Conservation (phyloP, 2,329 filamentous ascomycete genomes). For the Talaromyces rugulosus region DNA sequence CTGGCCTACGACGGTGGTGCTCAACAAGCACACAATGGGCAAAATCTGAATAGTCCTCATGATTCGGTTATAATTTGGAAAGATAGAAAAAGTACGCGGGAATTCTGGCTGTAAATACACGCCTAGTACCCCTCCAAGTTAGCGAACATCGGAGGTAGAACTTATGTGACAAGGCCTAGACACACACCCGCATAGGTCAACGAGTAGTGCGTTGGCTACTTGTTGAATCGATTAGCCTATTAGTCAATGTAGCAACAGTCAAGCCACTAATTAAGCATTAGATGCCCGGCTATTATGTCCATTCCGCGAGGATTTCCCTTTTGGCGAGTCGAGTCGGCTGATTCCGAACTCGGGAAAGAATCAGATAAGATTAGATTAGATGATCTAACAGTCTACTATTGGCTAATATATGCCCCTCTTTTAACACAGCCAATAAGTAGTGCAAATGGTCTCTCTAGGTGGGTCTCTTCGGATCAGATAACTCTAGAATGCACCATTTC, state of each 20-base stretch:
- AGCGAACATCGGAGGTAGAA: not conserved
- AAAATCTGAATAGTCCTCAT: not conserved
- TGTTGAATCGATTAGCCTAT: not conserved
- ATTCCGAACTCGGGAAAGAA: not conserved
- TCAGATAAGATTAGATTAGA: slow-evolving; percentile 20
- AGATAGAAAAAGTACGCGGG: not conserved
- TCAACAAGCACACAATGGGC: not conserved
- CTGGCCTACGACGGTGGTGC: slow-evolving; percentile 13
- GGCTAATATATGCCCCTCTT: too few relatives aligned
- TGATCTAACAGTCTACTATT: not conserved
- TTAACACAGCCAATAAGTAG: not conserved
- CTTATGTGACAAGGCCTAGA: not conserved
- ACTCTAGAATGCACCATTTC: not conserved
- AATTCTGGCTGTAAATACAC: not conserved
- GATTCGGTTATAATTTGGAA: not conserved
- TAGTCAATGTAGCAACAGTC: too few relatives aligned
- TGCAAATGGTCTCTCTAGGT: not conserved
- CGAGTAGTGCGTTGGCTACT: not conserved
- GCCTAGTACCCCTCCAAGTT: not conserved
- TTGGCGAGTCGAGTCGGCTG: not conserved
- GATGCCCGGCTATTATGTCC: not conserved
- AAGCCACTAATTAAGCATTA: too few relatives aligned
- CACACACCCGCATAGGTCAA: not conserved
- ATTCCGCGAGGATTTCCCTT: not conserved
- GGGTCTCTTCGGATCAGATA: slow-evolving; percentile 1